Base-by-base conservation (phyloP, 2,329 filamentous ascomycete genomes). In the Cladosporium oxysporum region DNA sequence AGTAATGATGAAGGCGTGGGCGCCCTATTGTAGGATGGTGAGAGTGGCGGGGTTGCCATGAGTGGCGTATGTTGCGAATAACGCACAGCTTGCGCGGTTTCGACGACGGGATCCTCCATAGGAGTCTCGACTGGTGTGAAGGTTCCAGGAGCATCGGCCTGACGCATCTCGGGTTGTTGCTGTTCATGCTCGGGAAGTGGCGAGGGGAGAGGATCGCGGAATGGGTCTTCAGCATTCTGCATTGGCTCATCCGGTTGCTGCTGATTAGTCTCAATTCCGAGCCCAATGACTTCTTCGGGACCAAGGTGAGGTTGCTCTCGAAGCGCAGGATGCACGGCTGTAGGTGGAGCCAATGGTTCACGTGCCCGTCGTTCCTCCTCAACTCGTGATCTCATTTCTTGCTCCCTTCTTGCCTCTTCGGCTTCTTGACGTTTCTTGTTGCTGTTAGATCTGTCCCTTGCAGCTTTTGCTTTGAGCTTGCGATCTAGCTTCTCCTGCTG, bases 401-500 rank as follows among this genome's bases (percentile, higher is more conserved):
- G 70, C 61, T 72, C 72, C 62, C 57, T 53, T 23, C 81, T 82
- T 44, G 80, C 85, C 59, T 85, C 83, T 31, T 83, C 83, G 72
- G 86, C 82, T 69, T 88, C 85, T 58, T 83, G 83, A 29, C 67
- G 65, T 52, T 66, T 72, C 53, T 66, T 66, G 58, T 71, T 72
- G 53, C 72, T 75, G 66, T 76, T 71, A 35, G 71, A 71, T 21
- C 82, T 81, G 67, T 86, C 82, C 44, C 85, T 81, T 72, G 93
- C 91, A 62, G 88, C 88, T 68, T 87, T 84, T 61, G 87, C 84
- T 49, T 88, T 84, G 28, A 95, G 79, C 66, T 85, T 87, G 63
- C 85, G 84, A 70, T 90, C 87, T 28, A 89, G 79, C 69, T 85
- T 87, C 68, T 92, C 88, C 68, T 88, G 86, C 26, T 94, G 90